These are phyloP conservation scores for Emergomyces orientalis DNA, from an alignment of 2,329 filamentous ascomycete species.

Conservation along the genomic window DNA sequence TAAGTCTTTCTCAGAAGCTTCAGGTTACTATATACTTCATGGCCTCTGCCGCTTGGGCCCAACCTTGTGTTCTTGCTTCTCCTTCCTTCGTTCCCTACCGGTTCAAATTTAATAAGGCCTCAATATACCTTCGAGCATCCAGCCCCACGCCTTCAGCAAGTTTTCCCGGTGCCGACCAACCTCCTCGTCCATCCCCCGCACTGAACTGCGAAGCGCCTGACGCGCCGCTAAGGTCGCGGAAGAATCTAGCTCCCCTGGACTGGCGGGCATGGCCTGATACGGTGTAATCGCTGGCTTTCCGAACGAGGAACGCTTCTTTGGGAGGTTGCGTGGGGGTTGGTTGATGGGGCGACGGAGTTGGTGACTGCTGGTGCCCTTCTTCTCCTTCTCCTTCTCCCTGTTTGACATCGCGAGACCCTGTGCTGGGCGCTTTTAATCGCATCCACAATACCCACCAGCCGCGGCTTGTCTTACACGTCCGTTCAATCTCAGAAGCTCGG, in stretches of 20 bases:
- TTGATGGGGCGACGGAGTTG: neutral
- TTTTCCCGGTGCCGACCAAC: constrained; percentile 23
- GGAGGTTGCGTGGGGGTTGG: neutral
- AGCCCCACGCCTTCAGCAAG: constrained; percentile 39
- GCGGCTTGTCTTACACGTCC: constrained; percentile 53
- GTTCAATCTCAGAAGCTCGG: constrained; percentile 44
- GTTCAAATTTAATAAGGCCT: constrained; percentile 38
- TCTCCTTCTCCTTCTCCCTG: neutral
- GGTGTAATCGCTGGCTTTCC: constrained; percentile 36
- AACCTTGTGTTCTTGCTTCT: too few species aligned
- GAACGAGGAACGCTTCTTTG: constrained; percentile 40
- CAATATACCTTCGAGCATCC: constrained; percentile 40
- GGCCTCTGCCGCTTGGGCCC: too few species aligned
- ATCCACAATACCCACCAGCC: constrained; percentile 62
- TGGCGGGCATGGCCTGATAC: constrained; percentile 26
- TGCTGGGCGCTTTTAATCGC: constrained; percentile 34
- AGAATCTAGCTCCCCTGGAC: constrained; percentile 27
- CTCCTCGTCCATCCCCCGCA: constrained; percentile 22
- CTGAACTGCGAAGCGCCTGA: constrained; percentile 21
- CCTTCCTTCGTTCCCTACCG: constrained; percentile 18
- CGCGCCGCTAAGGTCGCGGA: constrained; percentile 33
- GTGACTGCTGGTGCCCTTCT: constrained; percentile 5
- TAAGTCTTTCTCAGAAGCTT: neutral
- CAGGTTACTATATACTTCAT: too few species aligned
- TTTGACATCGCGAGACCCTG: constrained; percentile 1